Evolutionary conservation across 768 basidiomycete genomes (phyloP), one percentile per base, ranked within the genome.

Genomic region (Amanita jacksonii): DNA sequence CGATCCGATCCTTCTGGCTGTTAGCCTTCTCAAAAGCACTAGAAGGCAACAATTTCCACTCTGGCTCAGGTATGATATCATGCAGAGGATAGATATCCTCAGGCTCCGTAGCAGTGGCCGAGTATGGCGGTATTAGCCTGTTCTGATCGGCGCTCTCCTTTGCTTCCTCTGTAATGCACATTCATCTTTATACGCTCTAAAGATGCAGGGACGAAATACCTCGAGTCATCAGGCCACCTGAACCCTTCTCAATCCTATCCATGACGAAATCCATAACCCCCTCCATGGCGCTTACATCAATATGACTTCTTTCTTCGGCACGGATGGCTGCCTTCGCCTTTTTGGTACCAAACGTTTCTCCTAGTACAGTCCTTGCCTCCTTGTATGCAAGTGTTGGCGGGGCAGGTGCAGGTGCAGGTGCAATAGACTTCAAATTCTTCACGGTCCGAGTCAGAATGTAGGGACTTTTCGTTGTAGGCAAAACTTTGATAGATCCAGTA

Each of bases 311-410:
- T 62, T 93, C 91, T 42, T 74, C 76, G 3, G 90, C 85, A 41
- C 76, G 76, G 56, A 97, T 92, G 22, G 78, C 80, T 8, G 78
- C 76, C 60, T 89, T 85, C 35, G 91, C 89, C 59, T 96, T 98
- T 65, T 91, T 88, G 19, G 92, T 94, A 16, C 94, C 94, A 51
- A 99, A 99, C 1, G 85, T 77, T 59, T 91, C 83, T 24, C 94
- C 92, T 1, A 99, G 75, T n/a, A 76, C 70, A 43, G 76, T 85
- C 32, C 81, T 73, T 12, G 81, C 82, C 40, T 80, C 72, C 31
- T 73, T 64, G 46, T 74, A 78, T 47, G 79, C 73, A 37, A 68
- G 52, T 38, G 75, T 64, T 7, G 67, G 61, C 12, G 77, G 72
- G 6, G 72, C 72, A 9, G 68, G 62, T 3, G 73, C 62, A 10